Base-by-base conservation (phyloP, 202 grass and related monocot genomes). In the Panicum virgatum region DNA sequence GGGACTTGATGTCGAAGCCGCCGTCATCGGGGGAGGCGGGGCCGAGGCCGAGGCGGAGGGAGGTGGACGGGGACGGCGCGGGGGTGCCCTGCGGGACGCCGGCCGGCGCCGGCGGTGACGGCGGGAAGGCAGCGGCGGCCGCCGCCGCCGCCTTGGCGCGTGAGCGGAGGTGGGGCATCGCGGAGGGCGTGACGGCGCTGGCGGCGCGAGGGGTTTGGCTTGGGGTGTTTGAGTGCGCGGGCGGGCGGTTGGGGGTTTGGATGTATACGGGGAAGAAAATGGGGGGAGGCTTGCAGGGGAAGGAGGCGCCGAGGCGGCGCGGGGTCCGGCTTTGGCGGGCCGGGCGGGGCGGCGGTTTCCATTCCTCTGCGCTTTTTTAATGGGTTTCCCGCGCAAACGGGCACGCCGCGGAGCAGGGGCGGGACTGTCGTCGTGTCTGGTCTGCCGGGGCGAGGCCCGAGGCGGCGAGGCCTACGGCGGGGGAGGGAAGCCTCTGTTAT, bases 361-460 rank as follows among this genome's bases (percentile, higher is more conserved):
- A 22, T 47, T 34, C 44, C 43, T 38, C 64, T 34, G 9, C 5
- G 1, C 3, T 54, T 77, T 48, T 89, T n/a, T n/a, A n/a, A n/a
- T n/a, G n/a, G n/a, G n/a, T n/a, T n/a, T 34, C 32, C 79, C 89
- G 86, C 89, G 79, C 83, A 66, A 82, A 80, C 42, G 73, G 46
- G 42, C 7, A 32, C 11, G 4, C n/a, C n/a, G 32, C 1, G 25
- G 34, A 3, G 53, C 0, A 43, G 16, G 16, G 11, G 6, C 5
- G 30, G 53, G 9, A n/a, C n/a, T 42, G 67, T 46, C 67, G 26
- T 34, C 27, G 69, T 51, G 69, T 72, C 45, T 51, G 32, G n/a
- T n/a, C n/a, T n/a, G n/a, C 26, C 27, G 69, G 68, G 7, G 9
- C 13, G 38, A 23, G 22, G 47, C 57, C 1, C 37, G 36, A n/a